A percentile compares a stretch with the other conserved stretches of the same genome.
Evolutionary conservation across 148 eudicot species (phyloP).

Genomic region (Persicaria tinctoria): DNA sequence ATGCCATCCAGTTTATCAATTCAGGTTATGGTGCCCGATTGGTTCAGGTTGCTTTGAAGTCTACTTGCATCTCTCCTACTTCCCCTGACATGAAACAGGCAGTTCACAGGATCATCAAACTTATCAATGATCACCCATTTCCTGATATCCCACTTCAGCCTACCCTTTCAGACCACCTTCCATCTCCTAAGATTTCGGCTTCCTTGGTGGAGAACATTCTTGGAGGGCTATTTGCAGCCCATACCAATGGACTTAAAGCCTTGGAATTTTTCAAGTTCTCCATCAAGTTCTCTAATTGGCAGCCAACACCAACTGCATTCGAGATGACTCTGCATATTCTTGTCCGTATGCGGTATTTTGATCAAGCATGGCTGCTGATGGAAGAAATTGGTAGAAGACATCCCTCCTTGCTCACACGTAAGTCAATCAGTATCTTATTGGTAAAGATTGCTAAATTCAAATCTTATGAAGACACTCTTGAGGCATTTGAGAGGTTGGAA

Average conservation of each 20-base stretch:
- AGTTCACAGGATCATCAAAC: slow-evolving; percentile 41
- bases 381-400: slow-evolving; percentile 36
- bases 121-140: slow-evolving; percentile 73
- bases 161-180: slow-evolving; percentile 36
- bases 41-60: slow-evolving; percentile 19
- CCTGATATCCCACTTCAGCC: slow-evolving; percentile 57
- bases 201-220: slow-evolving; percentile 62
- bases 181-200: slow-evolving; percentile 36
- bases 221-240: slow-evolving; percentile 61
- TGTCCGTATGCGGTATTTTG: slow-evolving; percentile 75
- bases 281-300: slow-evolving; percentile 26
- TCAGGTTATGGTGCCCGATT: slow-evolving; percentile 17
- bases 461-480: slow-evolving; percentile 70
- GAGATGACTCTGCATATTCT: slow-evolving; percentile 86
- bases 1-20: slow-evolving; percentile 20
- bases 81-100: slow-evolving; percentile 21
- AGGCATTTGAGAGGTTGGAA: slow-evolving; percentile 81
- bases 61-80: slow-evolving; percentile 21
- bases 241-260: slow-evolving; percentile 85
- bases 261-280: slow-evolving; percentile 65
- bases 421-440: slow-evolving; percentile 77
- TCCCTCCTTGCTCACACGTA: slow-evolving; percentile 56
- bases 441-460: slow-evolving; percentile 63
- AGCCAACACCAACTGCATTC: slow-evolving; percentile 63
- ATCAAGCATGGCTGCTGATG: slow-evolving; percentile 79